phyloP scores from a whole-genome alignment of 2,329 filamentous ascomycete genomes.

The Aphanocladium album region DNA sequence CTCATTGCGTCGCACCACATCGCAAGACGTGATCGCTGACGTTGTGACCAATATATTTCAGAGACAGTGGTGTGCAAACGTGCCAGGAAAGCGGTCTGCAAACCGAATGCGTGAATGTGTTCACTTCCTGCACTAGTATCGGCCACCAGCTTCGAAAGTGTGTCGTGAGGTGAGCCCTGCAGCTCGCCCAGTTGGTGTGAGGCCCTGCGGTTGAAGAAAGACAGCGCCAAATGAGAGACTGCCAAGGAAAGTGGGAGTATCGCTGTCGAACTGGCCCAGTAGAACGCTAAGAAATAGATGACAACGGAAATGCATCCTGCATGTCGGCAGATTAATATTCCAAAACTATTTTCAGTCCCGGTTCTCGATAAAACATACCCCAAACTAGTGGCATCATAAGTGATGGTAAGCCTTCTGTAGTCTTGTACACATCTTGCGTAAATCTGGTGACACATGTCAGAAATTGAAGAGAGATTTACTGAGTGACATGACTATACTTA shows the following conservation, averaged over 20 bases:
- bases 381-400: background rate
- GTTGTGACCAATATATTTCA: constrained; percentile 25
- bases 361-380: too few species aligned
- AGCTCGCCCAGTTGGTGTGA: background rate
- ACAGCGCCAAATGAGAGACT: background rate
- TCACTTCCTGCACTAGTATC: constrained; percentile 41
- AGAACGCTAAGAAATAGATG: background rate
- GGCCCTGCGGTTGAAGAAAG: background rate
- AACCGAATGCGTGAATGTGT: constrained; percentile 49
- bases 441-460: background rate
- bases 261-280: background rate
- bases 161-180: background rate
- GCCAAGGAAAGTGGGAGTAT: background rate
- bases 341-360: too few species aligned
- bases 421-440: background rate
- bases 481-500: background rate
- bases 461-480: too few species aligned
- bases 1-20: constrained; percentile 30
- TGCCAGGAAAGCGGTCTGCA: constrained; percentile 37
- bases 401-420: background rate
- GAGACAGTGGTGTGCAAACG: constrained; percentile 39
- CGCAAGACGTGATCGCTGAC: constrained; percentile 50
- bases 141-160: constrained; percentile 5
- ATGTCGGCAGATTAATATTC: background rate
- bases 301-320: background rate